Conservation (phyloP, 306 rosid species). For the Lotus japonicus region DNA sequence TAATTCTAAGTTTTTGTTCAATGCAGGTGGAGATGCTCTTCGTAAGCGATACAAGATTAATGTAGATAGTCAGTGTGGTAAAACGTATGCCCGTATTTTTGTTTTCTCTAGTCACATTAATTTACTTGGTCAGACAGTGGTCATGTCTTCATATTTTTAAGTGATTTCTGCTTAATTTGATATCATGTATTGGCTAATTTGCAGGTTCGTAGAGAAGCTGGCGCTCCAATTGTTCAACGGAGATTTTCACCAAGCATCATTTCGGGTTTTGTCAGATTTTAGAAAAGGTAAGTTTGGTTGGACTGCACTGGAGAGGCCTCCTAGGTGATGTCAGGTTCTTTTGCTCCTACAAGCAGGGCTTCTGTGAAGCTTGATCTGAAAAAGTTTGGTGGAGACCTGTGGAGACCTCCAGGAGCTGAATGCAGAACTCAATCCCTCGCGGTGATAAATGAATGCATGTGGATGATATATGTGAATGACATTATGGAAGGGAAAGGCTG, state of each 20-base stretch:
- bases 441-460: not conserved
- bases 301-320: slow-evolving; percentile 88
- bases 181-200: slow-evolving; percentile 4
- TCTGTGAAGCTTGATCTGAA: not conserved
- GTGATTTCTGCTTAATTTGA: slow-evolving; percentile 1
- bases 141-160: not conserved
- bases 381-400: too few species aligned
- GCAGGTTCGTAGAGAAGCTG: slow-evolving; percentile 75
- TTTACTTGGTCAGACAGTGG: not conserved
- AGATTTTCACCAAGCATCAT: slow-evolving; percentile 71
- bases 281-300: slow-evolving; percentile 88
- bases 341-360: not conserved
- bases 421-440: not conserved
- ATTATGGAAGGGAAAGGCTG: slow-evolving; percentile 4
- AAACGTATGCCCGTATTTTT: slow-evolving; percentile 40
- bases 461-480: slow-evolving; percentile 9
- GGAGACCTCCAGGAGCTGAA: not conserved
- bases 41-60: slow-evolving; percentile 70
- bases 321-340: slow-evolving; percentile 37
- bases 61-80: slow-evolving; percentile 53
- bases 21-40: slow-evolving; percentile 55
- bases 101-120: not conserved
- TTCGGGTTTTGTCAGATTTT: slow-evolving; percentile 74
- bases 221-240: slow-evolving; percentile 72
- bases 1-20: not conserved